Conservation (phyloP, 2,329 filamentous ascomycete genomes). For the Emericellopsis atlantica region DNA sequence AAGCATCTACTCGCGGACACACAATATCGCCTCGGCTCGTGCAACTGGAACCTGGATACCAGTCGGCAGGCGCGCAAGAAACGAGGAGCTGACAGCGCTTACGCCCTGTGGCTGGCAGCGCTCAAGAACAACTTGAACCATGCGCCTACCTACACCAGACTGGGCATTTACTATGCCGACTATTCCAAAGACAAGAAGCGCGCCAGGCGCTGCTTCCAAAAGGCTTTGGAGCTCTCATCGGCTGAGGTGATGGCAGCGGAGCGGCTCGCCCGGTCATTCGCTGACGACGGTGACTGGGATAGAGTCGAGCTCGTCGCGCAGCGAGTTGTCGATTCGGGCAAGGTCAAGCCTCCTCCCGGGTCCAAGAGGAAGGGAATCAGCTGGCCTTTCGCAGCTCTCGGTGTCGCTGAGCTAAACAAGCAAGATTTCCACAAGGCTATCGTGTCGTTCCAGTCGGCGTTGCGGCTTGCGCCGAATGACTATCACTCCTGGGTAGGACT, state of each 20-base stretch:
- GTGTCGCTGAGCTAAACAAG: slow-evolving; percentile 88
- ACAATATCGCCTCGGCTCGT: slow-evolving; percentile 76
- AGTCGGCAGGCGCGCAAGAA: slow-evolving; percentile 65
- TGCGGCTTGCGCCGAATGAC: slow-evolving; percentile 72
- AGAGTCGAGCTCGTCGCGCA: slow-evolving; percentile 87
- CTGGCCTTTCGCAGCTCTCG: slow-evolving; percentile 90
- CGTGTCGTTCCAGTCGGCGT: slow-evolving; percentile 79
- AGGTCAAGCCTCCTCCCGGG: slow-evolving; percentile 77
- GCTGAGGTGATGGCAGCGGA: slow-evolving; percentile 82
- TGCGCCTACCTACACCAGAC: slow-evolving; percentile 80
- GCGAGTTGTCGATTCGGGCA: slow-evolving; percentile 88
- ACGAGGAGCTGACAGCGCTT: slow-evolving; percentile 58
- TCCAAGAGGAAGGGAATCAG: slow-evolving; percentile 88
- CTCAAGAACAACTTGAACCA: slow-evolving; percentile 80
- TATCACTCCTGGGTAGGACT: slow-evolving; percentile 95
- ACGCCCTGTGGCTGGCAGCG: slow-evolving; percentile 69
- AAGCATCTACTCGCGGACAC: slow-evolving; percentile 73
- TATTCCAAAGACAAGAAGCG: slow-evolving; percentile 80
- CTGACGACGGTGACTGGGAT: slow-evolving; percentile 89
- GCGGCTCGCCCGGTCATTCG: slow-evolving; percentile 73
- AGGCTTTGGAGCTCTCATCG: slow-evolving; percentile 84
- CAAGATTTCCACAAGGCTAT: slow-evolving; percentile 84
- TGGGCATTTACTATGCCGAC: slow-evolving; percentile 84
- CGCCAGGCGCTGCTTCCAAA: slow-evolving; percentile 87
- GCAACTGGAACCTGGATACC: slow-evolving; percentile 72